Conservation (phyloP, 768 basidiomycete species). For the Crepidotus variabilis region DNA sequence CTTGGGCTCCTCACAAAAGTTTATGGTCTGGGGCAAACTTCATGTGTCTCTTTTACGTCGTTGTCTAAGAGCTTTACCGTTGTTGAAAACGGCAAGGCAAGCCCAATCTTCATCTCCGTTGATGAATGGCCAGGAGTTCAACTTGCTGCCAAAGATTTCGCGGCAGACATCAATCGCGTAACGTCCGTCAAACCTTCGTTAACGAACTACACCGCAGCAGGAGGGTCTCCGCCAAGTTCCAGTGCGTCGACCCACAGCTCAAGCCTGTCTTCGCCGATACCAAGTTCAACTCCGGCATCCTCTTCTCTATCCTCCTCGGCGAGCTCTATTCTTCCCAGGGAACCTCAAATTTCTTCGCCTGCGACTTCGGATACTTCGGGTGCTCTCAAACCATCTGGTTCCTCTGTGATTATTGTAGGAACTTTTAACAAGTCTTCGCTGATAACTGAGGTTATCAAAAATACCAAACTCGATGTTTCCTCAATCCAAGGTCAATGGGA, state of each 20-base stretch:
- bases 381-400: conserved; percentile 21
- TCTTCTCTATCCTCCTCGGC: not conserved
- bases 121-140: conserved; percentile 67
- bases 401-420: conserved; percentile 57
- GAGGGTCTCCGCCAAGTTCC: not conserved
- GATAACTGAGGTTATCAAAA: conserved; percentile 48
- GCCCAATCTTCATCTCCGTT: conserved; percentile 45
- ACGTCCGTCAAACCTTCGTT: conserved; percentile 49
- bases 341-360: not conserved
- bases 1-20: conserved; percentile 16
- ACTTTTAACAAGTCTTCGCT: conserved; percentile 57
- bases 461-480: conserved; percentile 51
- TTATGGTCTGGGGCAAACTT: conserved; percentile 43
- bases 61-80: conserved; percentile 36
- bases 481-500: conserved; percentile 67
- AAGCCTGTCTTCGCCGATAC: not conserved
- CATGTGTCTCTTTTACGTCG: conserved; percentile 43
- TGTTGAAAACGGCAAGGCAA: conserved; percentile 39
- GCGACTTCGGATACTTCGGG: conserved; percentile 16
- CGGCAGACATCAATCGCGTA: conserved; percentile 56
- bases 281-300: not conserved
- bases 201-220: conserved; percentile 40
- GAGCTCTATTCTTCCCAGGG: not conserved
- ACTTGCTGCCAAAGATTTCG: conserved; percentile 57
- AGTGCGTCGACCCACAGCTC: not conserved